These are phyloP conservation scores for Coprinopsis strossmayeri DNA, from an alignment of 768 basidiomycete species.

Conservation along the genomic window DNA sequence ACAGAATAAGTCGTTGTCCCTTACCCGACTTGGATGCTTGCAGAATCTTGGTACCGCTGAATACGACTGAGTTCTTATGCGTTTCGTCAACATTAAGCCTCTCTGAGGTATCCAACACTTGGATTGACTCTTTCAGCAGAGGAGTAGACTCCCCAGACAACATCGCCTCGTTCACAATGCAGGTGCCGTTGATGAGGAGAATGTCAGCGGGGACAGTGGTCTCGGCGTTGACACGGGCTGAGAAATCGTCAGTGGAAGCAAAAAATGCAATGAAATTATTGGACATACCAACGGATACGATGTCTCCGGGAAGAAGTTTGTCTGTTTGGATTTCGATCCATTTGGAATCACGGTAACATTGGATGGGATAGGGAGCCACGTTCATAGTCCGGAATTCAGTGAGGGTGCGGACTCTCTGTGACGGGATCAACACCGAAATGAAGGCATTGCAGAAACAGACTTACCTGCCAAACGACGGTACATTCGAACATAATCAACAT, in stretches of 20 bases:
- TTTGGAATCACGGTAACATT: conserved; percentile 69
- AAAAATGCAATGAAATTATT: neutral
- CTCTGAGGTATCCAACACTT: conserved; percentile 70
- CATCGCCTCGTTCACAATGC: conserved; percentile 99
- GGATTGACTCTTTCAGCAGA: conserved; percentile 90
- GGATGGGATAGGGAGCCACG: conserved; percentile 83
- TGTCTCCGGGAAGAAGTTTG: conserved; percentile 84
- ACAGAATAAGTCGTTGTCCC: conserved; percentile 12
- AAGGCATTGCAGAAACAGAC: conserved; percentile 16
- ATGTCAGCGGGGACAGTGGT: conserved; percentile 92
- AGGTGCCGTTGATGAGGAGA: conserved; percentile 84
- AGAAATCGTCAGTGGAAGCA: conserved; percentile 6
- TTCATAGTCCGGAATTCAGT: conserved; percentile 98
- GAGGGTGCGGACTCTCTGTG: conserved; percentile 83
- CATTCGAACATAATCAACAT: conserved; percentile 99
- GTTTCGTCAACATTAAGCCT: conserved; percentile 77
- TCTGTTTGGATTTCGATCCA: conserved; percentile 84
- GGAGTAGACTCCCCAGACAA: conserved; percentile 97
- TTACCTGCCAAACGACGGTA: conserved; percentile 96
- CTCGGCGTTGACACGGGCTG: conserved; percentile 68
- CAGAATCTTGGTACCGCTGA: conserved; percentile 95
- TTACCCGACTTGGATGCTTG: conserved; percentile 62
- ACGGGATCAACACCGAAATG: conserved; percentile 3
- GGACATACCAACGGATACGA: conserved; percentile 67
- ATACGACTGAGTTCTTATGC: conserved; percentile 86